Conservation (phyloP, 495 filamentous ascomycete genomes). For the Xylaria sp. region DNA sequence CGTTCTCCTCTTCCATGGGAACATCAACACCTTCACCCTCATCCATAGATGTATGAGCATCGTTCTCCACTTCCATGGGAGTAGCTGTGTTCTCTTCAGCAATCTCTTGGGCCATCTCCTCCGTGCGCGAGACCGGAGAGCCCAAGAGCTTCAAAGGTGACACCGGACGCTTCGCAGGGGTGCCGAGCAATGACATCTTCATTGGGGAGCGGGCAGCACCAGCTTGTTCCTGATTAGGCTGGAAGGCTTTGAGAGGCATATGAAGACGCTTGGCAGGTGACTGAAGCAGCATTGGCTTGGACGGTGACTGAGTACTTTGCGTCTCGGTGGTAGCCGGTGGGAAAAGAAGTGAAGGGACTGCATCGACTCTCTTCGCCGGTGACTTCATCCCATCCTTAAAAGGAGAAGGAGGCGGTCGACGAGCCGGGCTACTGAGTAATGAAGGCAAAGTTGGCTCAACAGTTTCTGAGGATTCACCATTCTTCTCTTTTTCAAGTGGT, state of each 20-base stretch:
- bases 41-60: not conserved
- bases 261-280: constrained; percentile 58
- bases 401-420: constrained; percentile 53
- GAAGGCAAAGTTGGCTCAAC: constrained; percentile 33
- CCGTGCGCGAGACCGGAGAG: constrained; percentile 19
- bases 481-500: constrained; percentile 32
- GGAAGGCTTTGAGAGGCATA: constrained; percentile 49
- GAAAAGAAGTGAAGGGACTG: constrained; percentile 54
- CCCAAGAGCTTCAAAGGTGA: constrained; percentile 38
- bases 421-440: constrained; percentile 55
- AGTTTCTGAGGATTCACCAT: constrained; percentile 29
- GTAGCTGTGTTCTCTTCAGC: constrained; percentile 14
- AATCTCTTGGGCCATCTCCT: constrained; percentile 24
- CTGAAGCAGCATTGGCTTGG: constrained; percentile 52
- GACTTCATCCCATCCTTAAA: constrained; percentile 57
- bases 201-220: constrained; percentile 32
- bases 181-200: constrained; percentile 37
- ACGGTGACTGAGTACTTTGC: constrained; percentile 32
- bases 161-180: constrained; percentile 35
- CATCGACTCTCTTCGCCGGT: constrained; percentile 57
- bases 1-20: constrained; percentile 14
- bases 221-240: constrained; percentile 33
- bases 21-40: not conserved
- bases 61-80: not conserved
- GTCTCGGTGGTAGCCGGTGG: constrained; percentile 46